Base-by-base conservation (phyloP, 352 stramenopile species). In the Phytophthora meadii region DNA sequence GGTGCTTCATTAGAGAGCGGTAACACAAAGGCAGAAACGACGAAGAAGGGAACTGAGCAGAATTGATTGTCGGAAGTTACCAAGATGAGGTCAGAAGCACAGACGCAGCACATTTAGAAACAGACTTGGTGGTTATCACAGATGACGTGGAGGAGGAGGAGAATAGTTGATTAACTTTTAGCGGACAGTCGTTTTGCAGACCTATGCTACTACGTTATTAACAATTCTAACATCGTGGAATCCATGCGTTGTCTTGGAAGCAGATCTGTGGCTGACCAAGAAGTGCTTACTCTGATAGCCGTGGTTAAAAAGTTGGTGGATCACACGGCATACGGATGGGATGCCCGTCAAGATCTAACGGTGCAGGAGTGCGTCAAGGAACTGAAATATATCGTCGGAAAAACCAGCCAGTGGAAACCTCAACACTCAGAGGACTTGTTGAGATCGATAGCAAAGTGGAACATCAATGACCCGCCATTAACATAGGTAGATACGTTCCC, bases 281-380 rank as follows among this genome's bases (percentile, higher is more conserved):
- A 37, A 39, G 6, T 52, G 28, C 5, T 37, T 17, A 22, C 27
- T 15, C 25, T 34, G 46, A 1, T 51, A 9, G 27, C 2, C 14
- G 30, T 11, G 9, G 27, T 64, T n/a, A 28, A 11, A 9, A 7
- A 4, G 5, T 41, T 56, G 19, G 19, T 56, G 24, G 25, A 51
- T 50, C 19, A 64, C 24, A 25, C 46, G 36, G 34, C 56, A 9
- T 50, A 37, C 7, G 47, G 56, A 28, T 58, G 56, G 56, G 14
- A 55, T 25, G 37, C 37, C n/a, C 39, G 28, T n/a, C 47, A 28
- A 34, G 57, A 65, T 15, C 10, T 17, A 24, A 45, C 36, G 8
- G 22, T 36, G 1, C 42, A n/a, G 2, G 24, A 65, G 17, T 58
- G 57, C n/a, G 57, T 55, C n/a, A n/a, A n/a, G 19, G 19, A 19